Percentiles rank a stretch among this genome's conserved stretches.
phyloP scores from a whole-genome alignment of 768 basidiomycete species.

The Sistotremastrum niveocremeum region DNA sequence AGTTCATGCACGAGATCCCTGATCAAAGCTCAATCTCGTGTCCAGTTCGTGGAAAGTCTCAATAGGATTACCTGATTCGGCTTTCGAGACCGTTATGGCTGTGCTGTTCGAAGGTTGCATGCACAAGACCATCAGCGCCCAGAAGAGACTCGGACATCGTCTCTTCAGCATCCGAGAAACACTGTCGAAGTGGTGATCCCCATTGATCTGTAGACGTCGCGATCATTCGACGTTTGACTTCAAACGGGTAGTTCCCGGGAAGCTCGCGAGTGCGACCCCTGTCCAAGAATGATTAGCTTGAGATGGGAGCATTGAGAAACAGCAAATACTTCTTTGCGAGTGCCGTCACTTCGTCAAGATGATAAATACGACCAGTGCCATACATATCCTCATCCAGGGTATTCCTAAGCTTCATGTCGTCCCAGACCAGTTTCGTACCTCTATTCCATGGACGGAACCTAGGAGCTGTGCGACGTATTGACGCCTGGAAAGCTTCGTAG shows the following conservation, averaged over 20 bases:
- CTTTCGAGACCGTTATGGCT: too few relatives aligned
- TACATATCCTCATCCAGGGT: neutral
- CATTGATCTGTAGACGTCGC: slow-evolving; percentile 30
- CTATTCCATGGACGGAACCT: slow-evolving; percentile 34
- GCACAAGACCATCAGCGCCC: too few relatives aligned
- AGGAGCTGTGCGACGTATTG: slow-evolving; percentile 41
- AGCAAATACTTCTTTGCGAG: slow-evolving; percentile 4
- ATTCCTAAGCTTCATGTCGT: slow-evolving; percentile 1
- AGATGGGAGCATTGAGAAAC: neutral
- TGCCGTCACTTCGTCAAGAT: slow-evolving; percentile 9
- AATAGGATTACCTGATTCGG: too few relatives aligned
- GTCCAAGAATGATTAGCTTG: neutral
- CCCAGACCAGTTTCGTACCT: neutral
- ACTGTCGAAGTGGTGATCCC: slow-evolving; percentile 10
- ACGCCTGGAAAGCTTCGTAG: slow-evolving; percentile 29
- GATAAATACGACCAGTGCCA: too few relatives aligned
- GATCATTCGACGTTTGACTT: slow-evolving; percentile 43
- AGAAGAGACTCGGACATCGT: too few relatives aligned
- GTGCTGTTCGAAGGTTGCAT: too few relatives aligned
- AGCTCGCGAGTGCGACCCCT: slow-evolving; percentile 63
- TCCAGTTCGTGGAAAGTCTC: too few relatives aligned
- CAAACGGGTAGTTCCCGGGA: slow-evolving; percentile 51
- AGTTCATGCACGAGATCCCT: neutral
- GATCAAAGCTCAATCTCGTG: too few relatives aligned
- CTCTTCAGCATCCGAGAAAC: too few relatives aligned